phyloP scores from a whole-genome alignment of 106 monocot species.

The Vanilla planifolia region DNA sequence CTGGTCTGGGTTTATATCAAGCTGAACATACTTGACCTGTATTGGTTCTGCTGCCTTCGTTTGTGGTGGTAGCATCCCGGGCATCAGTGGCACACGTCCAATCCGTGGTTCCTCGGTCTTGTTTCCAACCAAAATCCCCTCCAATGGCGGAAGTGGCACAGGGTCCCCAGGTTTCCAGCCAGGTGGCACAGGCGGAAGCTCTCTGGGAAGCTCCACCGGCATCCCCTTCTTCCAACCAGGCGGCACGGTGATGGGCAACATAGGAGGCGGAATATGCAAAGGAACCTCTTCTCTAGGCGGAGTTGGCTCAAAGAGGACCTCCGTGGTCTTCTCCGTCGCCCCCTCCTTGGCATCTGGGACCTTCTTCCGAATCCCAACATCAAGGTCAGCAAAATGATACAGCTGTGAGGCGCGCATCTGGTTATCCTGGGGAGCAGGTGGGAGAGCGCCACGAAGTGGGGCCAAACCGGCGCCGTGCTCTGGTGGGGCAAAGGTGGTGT shows the following conservation, averaged over 20 bases:
- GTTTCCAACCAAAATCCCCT: constrained; percentile 25
- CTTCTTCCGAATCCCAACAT: constrained; percentile 58
- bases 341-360: constrained; percentile 33
- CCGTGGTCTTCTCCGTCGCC: constrained; percentile 5
- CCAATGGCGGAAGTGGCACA: constrained; percentile 50
- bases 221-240: constrained; percentile 67
- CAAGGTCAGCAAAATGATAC: constrained; percentile 69
- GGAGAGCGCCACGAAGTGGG: constrained; percentile 80
- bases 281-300: constrained; percentile 45
- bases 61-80: constrained; percentile 4
- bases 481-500: constrained; percentile 96
- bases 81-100: constrained; percentile 7
- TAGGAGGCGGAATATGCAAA: constrained; percentile 10
- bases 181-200: constrained; percentile 61
- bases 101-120: constrained; percentile 30
- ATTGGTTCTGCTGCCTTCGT: constrained; percentile 51
- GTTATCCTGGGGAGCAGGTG: constrained; percentile 92
- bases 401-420: constrained; percentile 94
- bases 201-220: constrained; percentile 58
- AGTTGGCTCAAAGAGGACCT: constrained; percentile 52
- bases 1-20: constrained; percentile 76
- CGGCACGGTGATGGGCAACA: constrained; percentile 54
- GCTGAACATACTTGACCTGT: constrained; percentile 74
- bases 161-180: constrained; percentile 98
- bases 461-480: constrained; percentile 80